Conservation (phyloP, 305 asterid species). For the Euphrasia arctica region DNA sequence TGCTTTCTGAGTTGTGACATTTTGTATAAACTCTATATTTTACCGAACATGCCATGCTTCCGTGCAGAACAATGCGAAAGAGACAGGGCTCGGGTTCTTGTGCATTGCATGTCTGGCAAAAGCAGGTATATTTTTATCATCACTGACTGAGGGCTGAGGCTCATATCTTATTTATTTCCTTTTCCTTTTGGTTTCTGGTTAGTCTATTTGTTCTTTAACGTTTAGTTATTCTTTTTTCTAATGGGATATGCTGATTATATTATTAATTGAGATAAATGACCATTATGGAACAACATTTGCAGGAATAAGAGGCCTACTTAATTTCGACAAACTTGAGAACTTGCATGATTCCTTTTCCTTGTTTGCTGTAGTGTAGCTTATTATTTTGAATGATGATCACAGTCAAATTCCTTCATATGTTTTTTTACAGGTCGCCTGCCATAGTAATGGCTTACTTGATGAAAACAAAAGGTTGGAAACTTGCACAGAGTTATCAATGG, state of each 20-base stretch:
- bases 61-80: slow-evolving; percentile 75
- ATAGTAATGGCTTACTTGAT: slow-evolving; percentile 89
- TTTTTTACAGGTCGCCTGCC: slow-evolving; percentile 75
- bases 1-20: background rate
- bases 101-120: slow-evolving; percentile 77
- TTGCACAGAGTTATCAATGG: slow-evolving; percentile 84
- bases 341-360: slow-evolving; percentile 8
- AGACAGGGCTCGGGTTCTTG: slow-evolving; percentile 83
- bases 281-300: too few relatives aligned
- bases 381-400: slow-evolving; percentile 9
- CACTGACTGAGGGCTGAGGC: background rate
- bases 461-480: slow-evolving; percentile 89
- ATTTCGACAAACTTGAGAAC: background rate
- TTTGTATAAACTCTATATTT: background rate
- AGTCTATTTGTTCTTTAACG: background rate
- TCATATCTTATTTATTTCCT: background rate
- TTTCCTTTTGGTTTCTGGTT: background rate
- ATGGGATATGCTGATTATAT: background rate
- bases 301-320: too few relatives aligned
- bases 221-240: slow-evolving; percentile 12
- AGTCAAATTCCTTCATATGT: slow-evolving; percentile 21
- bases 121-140: slow-evolving; percentile 48
- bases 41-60: slow-evolving; percentile 11
- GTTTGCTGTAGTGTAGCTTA: slow-evolving; percentile 5
- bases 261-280: too few relatives aligned